Conservation (phyloP, 129 eudicot genomes). For the Pulicaria dysenterica region DNA sequence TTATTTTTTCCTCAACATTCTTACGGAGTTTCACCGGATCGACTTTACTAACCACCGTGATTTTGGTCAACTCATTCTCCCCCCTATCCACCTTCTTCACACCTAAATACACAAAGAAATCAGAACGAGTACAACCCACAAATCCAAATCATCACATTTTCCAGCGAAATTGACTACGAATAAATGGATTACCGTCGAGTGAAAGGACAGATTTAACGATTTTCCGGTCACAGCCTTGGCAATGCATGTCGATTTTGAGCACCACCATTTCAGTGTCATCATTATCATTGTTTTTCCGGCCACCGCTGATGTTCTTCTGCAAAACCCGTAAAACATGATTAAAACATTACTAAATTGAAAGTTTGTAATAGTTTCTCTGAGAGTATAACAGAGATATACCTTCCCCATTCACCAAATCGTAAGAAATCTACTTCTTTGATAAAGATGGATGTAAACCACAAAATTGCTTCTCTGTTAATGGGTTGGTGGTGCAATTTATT, state of each 20-base stretch:
- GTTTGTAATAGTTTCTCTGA: background rate
- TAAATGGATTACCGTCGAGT: slow-evolving; percentile 28
- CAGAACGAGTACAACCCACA: background rate
- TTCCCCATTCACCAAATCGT: too few relatives aligned
- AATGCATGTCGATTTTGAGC: slow-evolving; percentile 43
- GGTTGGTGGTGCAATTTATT: too few relatives aligned
- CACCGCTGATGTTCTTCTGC: slow-evolving; percentile 6
- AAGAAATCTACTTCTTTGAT: too few relatives aligned
- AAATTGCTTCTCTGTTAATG: too few relatives aligned
- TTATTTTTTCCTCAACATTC: slow-evolving; percentile 24
- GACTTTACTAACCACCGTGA: slow-evolving; percentile 43
- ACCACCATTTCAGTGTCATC: slow-evolving; percentile 26
- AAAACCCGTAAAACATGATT: background rate
- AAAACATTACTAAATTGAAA: background rate
- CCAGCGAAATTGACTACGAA: background rate
- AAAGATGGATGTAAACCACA: too few relatives aligned
- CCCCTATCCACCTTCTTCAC: slow-evolving; percentile 41
- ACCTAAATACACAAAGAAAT: slow-evolving; percentile 25
- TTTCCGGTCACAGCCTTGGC: slow-evolving; percentile 45
- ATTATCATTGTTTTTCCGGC: background rate
- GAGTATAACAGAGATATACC: background rate
- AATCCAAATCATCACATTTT: background rate
- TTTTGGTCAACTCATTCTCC: slow-evolving; percentile 38
- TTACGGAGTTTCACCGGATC: slow-evolving; percentile 48
- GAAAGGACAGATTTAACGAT: slow-evolving; percentile 26